Evolutionary conservation across 805 yeast species (phyloP).

Genomic region (Maudiozyma serrabonitensis): DNA sequence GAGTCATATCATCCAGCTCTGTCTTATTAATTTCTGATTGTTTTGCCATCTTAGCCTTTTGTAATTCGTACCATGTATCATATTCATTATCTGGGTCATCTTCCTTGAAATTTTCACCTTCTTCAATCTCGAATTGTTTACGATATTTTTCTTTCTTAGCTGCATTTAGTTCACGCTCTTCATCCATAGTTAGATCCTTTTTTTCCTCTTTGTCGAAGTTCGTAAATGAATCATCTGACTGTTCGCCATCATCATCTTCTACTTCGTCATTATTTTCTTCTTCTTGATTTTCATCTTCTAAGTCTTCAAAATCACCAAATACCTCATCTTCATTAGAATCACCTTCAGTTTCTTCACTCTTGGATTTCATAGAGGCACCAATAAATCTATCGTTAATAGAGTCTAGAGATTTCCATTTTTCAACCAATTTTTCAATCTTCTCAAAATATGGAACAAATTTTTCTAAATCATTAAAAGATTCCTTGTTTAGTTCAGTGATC

Average conservation of each 20-base stretch:
- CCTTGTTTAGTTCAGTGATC: slow-evolving; percentile 3
- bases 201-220: slow-evolving; percentile 35
- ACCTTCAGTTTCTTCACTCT: slow-evolving; percentile 20
- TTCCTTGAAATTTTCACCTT: slow-evolving; percentile 60
- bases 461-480: slow-evolving; percentile 23
- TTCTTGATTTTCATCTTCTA: slow-evolving; percentile 20
- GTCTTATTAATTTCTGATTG: slow-evolving; percentile 89
- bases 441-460: slow-evolving; percentile 28
- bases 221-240: slow-evolving; percentile 31
- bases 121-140: slow-evolving; percentile 70
- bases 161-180: slow-evolving; percentile 73
- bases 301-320: slow-evolving; percentile 49
- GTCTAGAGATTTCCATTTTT: slow-evolving; percentile 24
- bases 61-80: slow-evolving; percentile 96
- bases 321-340: slow-evolving; percentile 40
- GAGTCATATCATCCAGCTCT: slow-evolving; percentile 64
- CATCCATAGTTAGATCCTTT: slow-evolving; percentile 47
- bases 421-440: slow-evolving; percentile 23
- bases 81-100: slow-evolving; percentile 78
- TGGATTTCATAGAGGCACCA: slow-evolving; percentile 25
- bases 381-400: slow-evolving; percentile 25
- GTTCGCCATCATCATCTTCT: slow-evolving; percentile 20
- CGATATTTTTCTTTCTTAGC: slow-evolving; percentile 81
- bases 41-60: slow-evolving; percentile 93
- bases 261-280: slow-evolving; percentile 4